These are phyloP conservation scores for Citrus sinensis DNA, from an alignment of 345 rosid species.

Conservation along the genomic window DNA sequence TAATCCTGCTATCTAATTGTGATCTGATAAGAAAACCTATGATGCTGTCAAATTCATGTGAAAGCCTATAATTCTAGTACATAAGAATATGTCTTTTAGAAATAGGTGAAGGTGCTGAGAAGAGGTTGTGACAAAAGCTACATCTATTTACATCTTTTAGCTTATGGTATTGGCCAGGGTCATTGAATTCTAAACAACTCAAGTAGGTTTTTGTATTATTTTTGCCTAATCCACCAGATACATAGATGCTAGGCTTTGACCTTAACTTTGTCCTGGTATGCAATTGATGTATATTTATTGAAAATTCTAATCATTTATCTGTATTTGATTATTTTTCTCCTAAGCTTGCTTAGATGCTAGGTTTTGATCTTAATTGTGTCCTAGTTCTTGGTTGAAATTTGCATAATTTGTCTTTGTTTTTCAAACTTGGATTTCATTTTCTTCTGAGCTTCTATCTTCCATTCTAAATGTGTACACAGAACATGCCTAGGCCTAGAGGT, in stretches of 20 bases:
- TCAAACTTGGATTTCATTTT: background rate
- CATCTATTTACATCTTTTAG: background rate
- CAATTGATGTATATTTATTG: background rate
- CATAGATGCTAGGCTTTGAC: background rate
- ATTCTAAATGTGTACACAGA: conserved; percentile 41
- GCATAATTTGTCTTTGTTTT: background rate
- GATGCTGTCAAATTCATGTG: background rate
- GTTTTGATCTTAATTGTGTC: background rate
- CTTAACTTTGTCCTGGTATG: background rate
- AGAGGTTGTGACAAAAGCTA: background rate
- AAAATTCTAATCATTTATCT: background rate
- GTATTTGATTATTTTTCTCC: background rate
- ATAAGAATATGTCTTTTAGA: background rate
- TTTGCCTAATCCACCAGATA: background rate
- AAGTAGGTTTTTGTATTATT: background rate
- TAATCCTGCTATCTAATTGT: background rate
- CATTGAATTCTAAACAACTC: background rate
- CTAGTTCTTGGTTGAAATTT: background rate
- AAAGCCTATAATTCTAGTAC: background rate
- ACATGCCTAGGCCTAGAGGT: conserved; percentile 99
- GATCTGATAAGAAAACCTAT: background rate
- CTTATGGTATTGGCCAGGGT: background rate
- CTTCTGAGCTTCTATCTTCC: background rate
- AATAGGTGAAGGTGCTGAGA: background rate
- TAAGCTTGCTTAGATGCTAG: background rate